Conservation (phyloP, 129 eudicot genomes). For the Lactuca saligna region DNA sequence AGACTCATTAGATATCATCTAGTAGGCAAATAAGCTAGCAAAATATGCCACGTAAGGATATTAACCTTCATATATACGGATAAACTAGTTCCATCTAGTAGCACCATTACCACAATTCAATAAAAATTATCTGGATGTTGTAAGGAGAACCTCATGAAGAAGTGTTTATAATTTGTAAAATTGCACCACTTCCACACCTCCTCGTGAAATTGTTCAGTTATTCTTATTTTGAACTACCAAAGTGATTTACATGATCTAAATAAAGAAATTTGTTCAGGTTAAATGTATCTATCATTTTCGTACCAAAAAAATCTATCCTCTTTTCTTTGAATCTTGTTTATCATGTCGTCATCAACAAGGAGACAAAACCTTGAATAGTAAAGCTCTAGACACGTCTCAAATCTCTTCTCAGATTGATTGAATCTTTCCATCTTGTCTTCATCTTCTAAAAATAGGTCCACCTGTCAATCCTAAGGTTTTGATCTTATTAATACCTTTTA, state of each 20-base stretch:
- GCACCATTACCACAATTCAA: too few species aligned
- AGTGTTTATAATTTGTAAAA: neutral
- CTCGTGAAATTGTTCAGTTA: neutral
- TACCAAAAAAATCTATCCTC: neutral
- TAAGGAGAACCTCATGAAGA: too few species aligned
- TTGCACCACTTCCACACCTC: neutral
- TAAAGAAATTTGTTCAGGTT: constrained; percentile 16
- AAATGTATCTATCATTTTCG: constrained; percentile 28
- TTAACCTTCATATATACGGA: too few species aligned
- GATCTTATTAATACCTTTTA: constrained; percentile 21
- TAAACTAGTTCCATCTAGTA: too few species aligned
- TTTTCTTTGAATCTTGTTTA: constrained; percentile 21
- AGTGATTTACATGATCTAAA: constrained; percentile 3
- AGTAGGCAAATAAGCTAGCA: too few species aligned
- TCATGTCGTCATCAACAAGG: constrained; percentile 22
- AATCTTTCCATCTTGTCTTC: constrained; percentile 38
- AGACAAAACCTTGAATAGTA: constrained; percentile 28
- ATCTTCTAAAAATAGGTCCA: constrained; percentile 34
- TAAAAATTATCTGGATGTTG: too few species aligned
- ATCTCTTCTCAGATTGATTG: constrained; percentile 36
- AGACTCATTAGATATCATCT: too few species aligned
- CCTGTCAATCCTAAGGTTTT: constrained; percentile 32
- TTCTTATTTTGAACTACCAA: neutral
- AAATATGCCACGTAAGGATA: too few species aligned
- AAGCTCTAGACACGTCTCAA: constrained; percentile 35